A percentile compares a stretch with the other conserved stretches of the same genome.
Evolutionary conservation across 1,284 basidiomycete species (phyloP).

Genomic region (Cutaneotrichosporon arboriforme): DNA sequence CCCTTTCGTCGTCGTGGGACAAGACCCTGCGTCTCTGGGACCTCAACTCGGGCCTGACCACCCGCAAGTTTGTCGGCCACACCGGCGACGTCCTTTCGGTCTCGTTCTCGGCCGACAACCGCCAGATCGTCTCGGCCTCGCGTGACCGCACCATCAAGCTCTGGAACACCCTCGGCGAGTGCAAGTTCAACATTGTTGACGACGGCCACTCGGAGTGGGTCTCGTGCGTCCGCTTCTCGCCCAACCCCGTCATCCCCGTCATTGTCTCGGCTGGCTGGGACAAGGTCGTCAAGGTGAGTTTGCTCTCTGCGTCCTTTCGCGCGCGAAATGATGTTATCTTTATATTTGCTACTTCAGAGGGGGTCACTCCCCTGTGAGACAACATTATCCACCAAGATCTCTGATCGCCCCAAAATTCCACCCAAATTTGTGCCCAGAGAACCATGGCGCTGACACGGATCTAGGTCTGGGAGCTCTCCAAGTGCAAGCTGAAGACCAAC

Average conservation of each 20-base stretch:
- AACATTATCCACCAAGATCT: constrained; percentile 68
- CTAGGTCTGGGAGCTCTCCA: constrained; percentile 99
- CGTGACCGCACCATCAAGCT: constrained; percentile 98
- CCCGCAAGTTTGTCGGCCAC: constrained; percentile 96
- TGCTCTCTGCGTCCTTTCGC: constrained; percentile 7
- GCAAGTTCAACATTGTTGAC: constrained; percentile 99
- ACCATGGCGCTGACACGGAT: constrained; percentile 13
- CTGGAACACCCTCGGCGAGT: constrained; percentile 99
- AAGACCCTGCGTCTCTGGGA: constrained; percentile 99
- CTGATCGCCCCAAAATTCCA: constrained; percentile 51
- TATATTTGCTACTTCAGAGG: constrained; percentile 84
- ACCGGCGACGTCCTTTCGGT: constrained; percentile 96
- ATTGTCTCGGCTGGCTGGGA: constrained; percentile 99
- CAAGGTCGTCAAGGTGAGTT: constrained; percentile 97
- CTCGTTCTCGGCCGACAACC: constrained; percentile 95
- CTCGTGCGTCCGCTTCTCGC: constrained; percentile 98
- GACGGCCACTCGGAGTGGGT: constrained; percentile 98
- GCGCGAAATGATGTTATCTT: constrained; percentile 53
- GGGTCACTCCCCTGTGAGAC: constrained; percentile 61
- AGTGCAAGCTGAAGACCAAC: constrained; percentile 99
- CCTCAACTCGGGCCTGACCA: constrained; percentile 88
- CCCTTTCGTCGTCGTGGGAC: constrained; percentile 99
- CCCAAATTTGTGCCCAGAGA: constrained; percentile 3
- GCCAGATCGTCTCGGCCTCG: constrained; percentile 97
- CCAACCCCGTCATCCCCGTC: constrained; percentile 95